These are phyloP conservation scores for Aspergillus sparsus DNA, from an alignment of 495 filamentous ascomycete genomes.

Conservation along the genomic window DNA sequence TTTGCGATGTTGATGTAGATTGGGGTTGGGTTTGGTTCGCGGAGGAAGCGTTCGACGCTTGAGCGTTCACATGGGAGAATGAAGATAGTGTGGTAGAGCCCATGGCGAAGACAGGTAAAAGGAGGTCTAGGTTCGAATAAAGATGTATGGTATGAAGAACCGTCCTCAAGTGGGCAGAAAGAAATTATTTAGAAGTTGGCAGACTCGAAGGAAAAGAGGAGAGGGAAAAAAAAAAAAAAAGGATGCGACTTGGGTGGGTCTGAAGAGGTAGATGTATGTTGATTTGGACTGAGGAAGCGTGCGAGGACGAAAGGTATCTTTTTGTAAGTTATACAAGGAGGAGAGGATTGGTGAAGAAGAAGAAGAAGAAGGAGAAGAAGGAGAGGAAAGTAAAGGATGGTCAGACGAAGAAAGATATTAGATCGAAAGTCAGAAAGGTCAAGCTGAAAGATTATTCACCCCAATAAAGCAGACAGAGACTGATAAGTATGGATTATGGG, in stretches of 20 bases:
- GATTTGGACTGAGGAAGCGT: conserved; percentile 2
- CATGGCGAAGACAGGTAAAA: too few relatives aligned
- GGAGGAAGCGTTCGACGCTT: too few relatives aligned
- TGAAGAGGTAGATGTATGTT: neutral
- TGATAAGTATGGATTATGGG: too few relatives aligned
- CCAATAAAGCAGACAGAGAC: conserved; percentile 9
- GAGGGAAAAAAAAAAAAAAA: neutral
- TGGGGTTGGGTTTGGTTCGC: conserved; percentile 4
- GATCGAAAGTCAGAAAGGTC: too few relatives aligned
- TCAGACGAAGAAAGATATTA: conserved; percentile 11
- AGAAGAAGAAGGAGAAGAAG: neutral
- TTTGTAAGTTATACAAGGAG: neutral
- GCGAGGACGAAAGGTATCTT: neutral
- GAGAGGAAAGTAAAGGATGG: neutral
- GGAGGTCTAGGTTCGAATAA: too few relatives aligned
- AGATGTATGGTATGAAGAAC: neutral
- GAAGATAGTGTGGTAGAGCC: too few relatives aligned
- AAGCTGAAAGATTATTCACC: conserved; percentile 9
- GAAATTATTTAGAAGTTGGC: too few relatives aligned
- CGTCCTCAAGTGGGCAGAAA: too few relatives aligned
- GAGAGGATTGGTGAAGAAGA: neutral
- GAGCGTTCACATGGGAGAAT: too few relatives aligned
- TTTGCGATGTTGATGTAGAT: conserved; percentile 8
- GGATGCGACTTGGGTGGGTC: conserved; percentile 2
- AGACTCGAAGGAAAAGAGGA: too few relatives aligned